Evolutionary conservation across 208 protist genomes (phyloP).

Genomic region (Kentomonas sorsogonicus): DNA sequence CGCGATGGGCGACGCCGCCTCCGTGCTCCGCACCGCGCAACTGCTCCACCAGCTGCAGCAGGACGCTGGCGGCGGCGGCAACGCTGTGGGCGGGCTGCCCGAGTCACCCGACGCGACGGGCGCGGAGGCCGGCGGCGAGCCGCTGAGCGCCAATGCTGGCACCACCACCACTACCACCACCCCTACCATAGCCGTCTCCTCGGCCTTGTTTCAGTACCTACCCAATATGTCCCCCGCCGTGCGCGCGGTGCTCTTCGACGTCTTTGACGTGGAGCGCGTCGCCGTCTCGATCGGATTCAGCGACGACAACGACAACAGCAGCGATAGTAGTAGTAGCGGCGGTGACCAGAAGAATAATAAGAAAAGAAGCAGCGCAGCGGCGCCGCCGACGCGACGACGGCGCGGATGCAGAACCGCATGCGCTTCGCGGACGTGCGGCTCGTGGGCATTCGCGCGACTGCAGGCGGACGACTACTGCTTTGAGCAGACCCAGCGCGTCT

Average conservation of each 20-base stretch:
- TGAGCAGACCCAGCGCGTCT: constrained; percentile 23
- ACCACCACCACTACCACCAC: no score
- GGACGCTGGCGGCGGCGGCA: neutral
- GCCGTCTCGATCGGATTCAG: constrained; percentile 40
- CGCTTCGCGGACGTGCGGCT: neutral
- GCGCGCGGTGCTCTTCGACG: constrained; percentile 65
- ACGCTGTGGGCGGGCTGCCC: neutral
- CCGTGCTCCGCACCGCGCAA: constrained; percentile 52
- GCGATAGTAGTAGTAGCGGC: neutral
- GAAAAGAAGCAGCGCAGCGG: no score
- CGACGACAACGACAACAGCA: constrained; percentile 4
- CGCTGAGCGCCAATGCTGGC: no score
- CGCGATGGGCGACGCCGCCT: constrained; percentile 43
- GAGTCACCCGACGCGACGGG: neutral
- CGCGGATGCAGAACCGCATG: no score
- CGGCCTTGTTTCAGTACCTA: constrained; percentile 40
- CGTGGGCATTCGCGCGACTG: constrained; percentile 12
- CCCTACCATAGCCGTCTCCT: constrained; percentile 27
- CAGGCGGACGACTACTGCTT: constrained; percentile 35
- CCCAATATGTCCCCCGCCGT: constrained; percentile 57
- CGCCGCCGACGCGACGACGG: no score
- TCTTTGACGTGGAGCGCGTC: constrained; percentile 53
- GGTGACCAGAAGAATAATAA: neutral
- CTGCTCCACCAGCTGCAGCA: constrained; percentile 44
- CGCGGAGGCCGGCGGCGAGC: constrained; percentile 3